A percentile compares a stretch with the other conserved stretches of the same genome.
Evolutionary conservation across 2,329 filamentous ascomycete species (phyloP).

Genomic region (Emergomyces pasteurianus): DNA sequence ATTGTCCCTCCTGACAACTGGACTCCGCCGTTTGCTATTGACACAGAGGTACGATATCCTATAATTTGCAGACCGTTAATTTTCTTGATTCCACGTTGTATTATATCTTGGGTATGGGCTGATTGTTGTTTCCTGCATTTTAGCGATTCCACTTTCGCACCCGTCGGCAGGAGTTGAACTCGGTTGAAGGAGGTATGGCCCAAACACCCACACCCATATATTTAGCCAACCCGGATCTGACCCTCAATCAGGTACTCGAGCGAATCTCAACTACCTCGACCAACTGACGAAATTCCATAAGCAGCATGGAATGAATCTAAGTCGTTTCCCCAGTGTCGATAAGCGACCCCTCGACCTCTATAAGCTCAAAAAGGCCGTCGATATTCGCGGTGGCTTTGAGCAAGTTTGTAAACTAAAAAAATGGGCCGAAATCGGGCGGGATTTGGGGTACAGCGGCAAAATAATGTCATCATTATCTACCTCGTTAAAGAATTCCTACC

Average conservation of each 20-base stretch:
- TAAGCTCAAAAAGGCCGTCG: constrained; percentile 91
- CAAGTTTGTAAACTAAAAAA: constrained; percentile 96
- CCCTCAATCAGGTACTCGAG: constrained; percentile 60
- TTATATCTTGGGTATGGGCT: constrained; percentile 13
- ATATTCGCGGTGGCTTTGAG: constrained; percentile 87
- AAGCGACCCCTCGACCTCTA: constrained; percentile 94
- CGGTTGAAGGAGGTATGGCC: constrained; percentile 79
- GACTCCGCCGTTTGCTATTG: constrained; percentile 92
- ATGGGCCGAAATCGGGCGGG: constrained; percentile 96
- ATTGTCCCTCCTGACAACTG: constrained; percentile 87
- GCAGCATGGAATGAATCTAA: constrained; percentile 86
- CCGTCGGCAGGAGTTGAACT: constrained; percentile 91
- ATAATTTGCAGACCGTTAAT: background rate
- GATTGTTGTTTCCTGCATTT: constrained; percentile 12
- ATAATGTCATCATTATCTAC: constrained; percentile 99
- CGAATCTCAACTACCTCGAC: constrained; percentile 92
- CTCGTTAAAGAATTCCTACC: constrained; percentile 94
- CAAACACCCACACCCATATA: constrained; percentile 25
- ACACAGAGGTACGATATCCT: constrained; percentile 65
- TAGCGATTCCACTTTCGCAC: constrained; percentile 96
- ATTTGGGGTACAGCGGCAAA: constrained; percentile 95
- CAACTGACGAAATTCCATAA: constrained; percentile 94
- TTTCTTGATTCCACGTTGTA: background rate
- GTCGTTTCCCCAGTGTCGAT: constrained; percentile 89
- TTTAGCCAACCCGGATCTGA: constrained; percentile 23